Evolutionary conservation across 129 eudicot species (phyloP), one percentile per base, ranked within the genome.

Genomic region (Ambrosia trifida): DNA sequence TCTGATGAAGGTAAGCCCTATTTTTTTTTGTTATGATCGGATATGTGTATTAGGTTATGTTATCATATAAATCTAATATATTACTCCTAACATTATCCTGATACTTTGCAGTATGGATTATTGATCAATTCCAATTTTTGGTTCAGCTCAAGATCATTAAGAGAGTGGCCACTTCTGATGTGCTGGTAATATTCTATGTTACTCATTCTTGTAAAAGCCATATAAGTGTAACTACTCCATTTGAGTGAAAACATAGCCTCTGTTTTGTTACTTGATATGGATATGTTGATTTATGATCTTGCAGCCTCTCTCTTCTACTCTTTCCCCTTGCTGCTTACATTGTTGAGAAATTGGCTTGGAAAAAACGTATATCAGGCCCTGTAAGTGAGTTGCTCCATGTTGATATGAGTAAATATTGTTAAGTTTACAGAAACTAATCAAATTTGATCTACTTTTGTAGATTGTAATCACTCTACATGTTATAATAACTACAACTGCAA

Each of bases 121-220:
- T 79, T 93, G 73, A 93, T 93, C 74, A 82, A 78, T 73, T 70
- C 96, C n/a, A 89, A 86, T 28, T 93, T 93, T 79, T 93, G 96
- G 98, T 86, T 89, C 83, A 83, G 98, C 72, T 84, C 98, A 51
- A 87, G 81, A 76, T 84, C 95, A 57, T 73, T 93, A 44, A 80
- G 92, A 68, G 98, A 93, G 77, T 93, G 98, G 98, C 98, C 98
- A 31, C 96, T 89, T 69, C 78, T 93, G 11, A 89, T 93, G 96
- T 93, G 96, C 83, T 83, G 98, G 98, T 93, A 93, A 78, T 45
- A 1, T 70, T 60, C 56, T 58, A 11, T 70, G 47, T 36, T 54
- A 49, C 3, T 72, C 17, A 36, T 14, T 54, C 5, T 53, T 61
- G 45, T 36, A 13, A 31, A 69, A 49, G 5, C 28, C 32, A 63